Evolutionary conservation across 805 yeast species (phyloP).

Genomic region (Ogataea kodamae): DNA sequence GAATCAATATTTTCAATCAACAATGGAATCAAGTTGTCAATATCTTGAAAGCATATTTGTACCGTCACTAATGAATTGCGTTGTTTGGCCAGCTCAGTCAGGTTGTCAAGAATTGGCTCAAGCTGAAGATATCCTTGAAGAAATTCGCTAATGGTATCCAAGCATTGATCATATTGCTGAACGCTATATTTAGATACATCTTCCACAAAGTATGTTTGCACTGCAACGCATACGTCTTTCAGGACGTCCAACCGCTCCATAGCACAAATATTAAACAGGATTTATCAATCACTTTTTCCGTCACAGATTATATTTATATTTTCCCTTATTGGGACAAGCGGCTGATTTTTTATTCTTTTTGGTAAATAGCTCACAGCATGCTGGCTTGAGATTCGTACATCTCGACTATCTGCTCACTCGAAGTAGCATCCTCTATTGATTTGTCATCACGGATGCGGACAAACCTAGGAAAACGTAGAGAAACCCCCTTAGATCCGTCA

Average conservation of each 20-base stretch:
- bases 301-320: slow-evolving; percentile 4
- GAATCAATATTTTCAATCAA: slow-evolving; percentile 15
- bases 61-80: not conserved
- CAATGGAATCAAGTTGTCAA: slow-evolving; percentile 1
- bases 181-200: not conserved
- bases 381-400: slow-evolving; percentile 68
- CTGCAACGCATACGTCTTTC: slow-evolving; percentile 2
- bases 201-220: not conserved
- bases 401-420: slow-evolving; percentile 78
- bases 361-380: slow-evolving; percentile 1
- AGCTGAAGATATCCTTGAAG: slow-evolving; percentile 1
- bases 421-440: slow-evolving; percentile 79
- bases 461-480: slow-evolving; percentile 86
- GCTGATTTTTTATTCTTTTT: slow-evolving; percentile 3
- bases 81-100: slow-evolving; percentile 3
- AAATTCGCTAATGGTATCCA: slow-evolving; percentile 1
- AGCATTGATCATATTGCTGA: not conserved
- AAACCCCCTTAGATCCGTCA: slow-evolving; percentile 58
- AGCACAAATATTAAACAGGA: slow-evolving; percentile 1
- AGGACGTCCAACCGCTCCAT: slow-evolving; percentile 9
- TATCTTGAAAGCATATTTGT: slow-evolving; percentile 1
- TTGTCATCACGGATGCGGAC: slow-evolving; percentile 83
- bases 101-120: slow-evolving; percentile 3
- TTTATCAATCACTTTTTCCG: slow-evolving; percentile 10
- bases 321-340: slow-evolving; percentile 9